Conservation (phyloP, 2,329 filamentous ascomycete species). For the Cercospora sp. region DNA sequence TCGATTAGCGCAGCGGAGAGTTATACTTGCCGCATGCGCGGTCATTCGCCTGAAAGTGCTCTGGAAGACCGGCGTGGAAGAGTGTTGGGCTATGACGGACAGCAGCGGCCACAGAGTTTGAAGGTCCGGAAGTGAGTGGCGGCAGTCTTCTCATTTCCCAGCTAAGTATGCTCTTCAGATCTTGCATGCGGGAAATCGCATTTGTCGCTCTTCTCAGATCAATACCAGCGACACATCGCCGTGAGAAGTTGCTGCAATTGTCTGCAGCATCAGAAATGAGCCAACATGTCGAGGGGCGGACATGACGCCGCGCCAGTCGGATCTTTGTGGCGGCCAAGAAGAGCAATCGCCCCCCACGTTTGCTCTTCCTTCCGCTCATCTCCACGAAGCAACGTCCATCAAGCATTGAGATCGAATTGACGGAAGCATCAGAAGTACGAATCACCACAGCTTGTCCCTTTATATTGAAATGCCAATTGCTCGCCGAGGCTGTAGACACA, state of each 20-base stretch:
- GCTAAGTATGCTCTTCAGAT: background rate
- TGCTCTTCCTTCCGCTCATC: too few relatives aligned
- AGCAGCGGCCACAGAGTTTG: background rate
- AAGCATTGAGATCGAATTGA: too few relatives aligned
- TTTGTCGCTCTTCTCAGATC: background rate
- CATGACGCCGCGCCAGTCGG: background rate
- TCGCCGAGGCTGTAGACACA: too few relatives aligned
- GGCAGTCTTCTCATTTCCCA: background rate
- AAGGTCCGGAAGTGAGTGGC: background rate
- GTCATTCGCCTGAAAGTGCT: background rate
- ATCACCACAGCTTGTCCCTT: too few relatives aligned
- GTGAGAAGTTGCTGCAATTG: too few relatives aligned
- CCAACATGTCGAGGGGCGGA: background rate
- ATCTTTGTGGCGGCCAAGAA: background rate
- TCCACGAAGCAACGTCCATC: too few relatives aligned
- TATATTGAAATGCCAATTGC: too few relatives aligned
- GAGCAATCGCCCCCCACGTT: background rate
- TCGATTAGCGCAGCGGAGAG: background rate
- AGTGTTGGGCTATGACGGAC: background rate
- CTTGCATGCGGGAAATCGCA: background rate
- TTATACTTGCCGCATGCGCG: background rate
- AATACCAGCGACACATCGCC: background rate
- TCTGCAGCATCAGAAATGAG: too few relatives aligned
- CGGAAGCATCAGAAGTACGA: too few relatives aligned
- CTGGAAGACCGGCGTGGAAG: background rate